These are phyloP conservation scores for Ceratocystis ficicola DNA, from an alignment of 2,329 filamentous ascomycete genomes.

Conservation along the genomic window DNA sequence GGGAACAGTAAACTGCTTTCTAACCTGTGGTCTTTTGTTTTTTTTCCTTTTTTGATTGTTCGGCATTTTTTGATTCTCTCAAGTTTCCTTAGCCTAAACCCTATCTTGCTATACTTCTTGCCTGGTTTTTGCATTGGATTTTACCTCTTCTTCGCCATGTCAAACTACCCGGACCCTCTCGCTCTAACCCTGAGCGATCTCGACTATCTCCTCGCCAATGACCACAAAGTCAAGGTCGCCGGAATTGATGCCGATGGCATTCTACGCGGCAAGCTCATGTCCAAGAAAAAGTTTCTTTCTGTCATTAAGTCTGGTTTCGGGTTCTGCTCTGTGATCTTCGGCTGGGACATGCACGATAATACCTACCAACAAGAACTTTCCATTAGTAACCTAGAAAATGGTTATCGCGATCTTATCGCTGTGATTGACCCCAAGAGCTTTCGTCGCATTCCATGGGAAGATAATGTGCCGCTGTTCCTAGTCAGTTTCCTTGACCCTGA, in stretches of 20 bases:
- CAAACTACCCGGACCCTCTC: slow-evolving; percentile 27
- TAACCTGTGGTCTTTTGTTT: neutral
- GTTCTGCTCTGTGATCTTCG: slow-evolving; percentile 88
- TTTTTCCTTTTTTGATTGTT: neutral
- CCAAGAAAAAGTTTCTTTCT: slow-evolving; percentile 84
- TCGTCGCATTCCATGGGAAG: slow-evolving; percentile 81
- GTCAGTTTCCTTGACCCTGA: slow-evolving; percentile 77
- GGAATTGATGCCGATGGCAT: slow-evolving; percentile 80
- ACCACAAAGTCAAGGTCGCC: slow-evolving; percentile 73
- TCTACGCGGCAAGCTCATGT: slow-evolving; percentile 78
- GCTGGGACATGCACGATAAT: slow-evolving; percentile 94
- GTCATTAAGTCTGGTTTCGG: slow-evolving; percentile 73
- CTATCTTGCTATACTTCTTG: neutral
- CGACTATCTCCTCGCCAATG: slow-evolving; percentile 53
- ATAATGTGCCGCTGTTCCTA: slow-evolving; percentile 73
- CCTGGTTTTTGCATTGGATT: neutral
- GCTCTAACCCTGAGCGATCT: slow-evolving; percentile 56
- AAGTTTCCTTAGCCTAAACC: neutral
- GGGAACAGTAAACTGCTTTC: neutral
- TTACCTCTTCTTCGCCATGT: slow-evolving; percentile 25
- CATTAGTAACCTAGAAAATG: slow-evolving; percentile 83
- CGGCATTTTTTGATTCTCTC: neutral
- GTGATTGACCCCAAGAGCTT: slow-evolving; percentile 67
- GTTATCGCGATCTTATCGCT: slow-evolving; percentile 75
- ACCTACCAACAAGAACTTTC: slow-evolving; percentile 76